Conservation (phyloP, 2,329 filamentous ascomycete species). For the Aphanoascus verrucosus region DNA sequence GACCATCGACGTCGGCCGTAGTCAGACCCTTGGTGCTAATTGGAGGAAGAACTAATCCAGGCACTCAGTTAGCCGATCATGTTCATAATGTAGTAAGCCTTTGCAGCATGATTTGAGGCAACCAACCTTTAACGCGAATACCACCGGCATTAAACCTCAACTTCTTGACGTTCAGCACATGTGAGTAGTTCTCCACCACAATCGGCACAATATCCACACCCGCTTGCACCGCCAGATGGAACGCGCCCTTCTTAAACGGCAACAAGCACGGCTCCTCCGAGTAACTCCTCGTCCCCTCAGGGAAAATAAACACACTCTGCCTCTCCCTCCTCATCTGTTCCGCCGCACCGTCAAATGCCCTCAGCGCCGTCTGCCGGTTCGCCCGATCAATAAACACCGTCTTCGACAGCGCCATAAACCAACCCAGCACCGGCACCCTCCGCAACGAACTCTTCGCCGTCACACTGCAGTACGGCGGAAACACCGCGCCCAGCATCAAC, state of each 20-base stretch:
- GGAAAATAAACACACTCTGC: conserved; percentile 50
- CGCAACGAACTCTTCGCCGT: conserved; percentile 82
- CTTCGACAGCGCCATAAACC: conserved; percentile 84
- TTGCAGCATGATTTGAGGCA: background rate
- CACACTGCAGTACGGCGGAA: conserved; percentile 83
- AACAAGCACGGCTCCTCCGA: conserved; percentile 67
- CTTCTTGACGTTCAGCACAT: conserved; percentile 56
- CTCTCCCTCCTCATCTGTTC: conserved; percentile 60
- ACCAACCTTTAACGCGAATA: conserved; percentile 64
- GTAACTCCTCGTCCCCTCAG: conserved; percentile 86
- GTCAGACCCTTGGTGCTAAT: conserved; percentile 66
- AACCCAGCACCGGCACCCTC: conserved; percentile 73
- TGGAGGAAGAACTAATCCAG: conserved; percentile 57
- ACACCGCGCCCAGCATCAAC: conserved; percentile 76
- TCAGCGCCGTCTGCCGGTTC: conserved; percentile 69
- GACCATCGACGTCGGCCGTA: conserved; percentile 63
- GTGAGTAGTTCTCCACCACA: conserved; percentile 67
- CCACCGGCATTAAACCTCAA: conserved; percentile 56
- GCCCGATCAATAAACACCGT: conserved; percentile 91
- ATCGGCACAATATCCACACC: conserved; percentile 86
- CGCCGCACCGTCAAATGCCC: conserved; percentile 75
- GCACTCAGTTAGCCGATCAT: background rate
- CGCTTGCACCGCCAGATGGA: conserved; percentile 89
- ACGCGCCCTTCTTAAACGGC: conserved; percentile 98
- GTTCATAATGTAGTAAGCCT: too few relatives aligned